phyloP scores from a whole-genome alignment of 768 basidiomycete species.

The Kwoniella sp. region DNA sequence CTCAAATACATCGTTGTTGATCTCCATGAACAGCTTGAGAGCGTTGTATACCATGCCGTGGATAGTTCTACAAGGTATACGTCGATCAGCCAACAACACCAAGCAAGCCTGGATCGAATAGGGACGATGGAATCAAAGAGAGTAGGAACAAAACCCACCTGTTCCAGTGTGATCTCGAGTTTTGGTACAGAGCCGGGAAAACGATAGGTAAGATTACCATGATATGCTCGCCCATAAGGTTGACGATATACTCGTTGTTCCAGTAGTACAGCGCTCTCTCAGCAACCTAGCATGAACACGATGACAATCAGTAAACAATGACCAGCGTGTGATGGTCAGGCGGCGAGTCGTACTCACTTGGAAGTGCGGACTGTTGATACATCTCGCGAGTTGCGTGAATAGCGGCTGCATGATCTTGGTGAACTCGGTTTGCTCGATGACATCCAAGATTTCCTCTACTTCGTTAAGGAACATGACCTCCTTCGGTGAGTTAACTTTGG shows the following conservation, averaged over 20 bases:
- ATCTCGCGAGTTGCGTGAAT: slow-evolving; percentile 91
- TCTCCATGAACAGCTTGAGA: slow-evolving; percentile 97
- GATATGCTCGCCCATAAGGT: slow-evolving; percentile 97
- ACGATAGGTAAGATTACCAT: slow-evolving; percentile 86
- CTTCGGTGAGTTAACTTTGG: slow-evolving; percentile 98
- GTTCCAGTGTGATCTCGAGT: slow-evolving; percentile 98
- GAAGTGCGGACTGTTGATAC: slow-evolving; percentile 99
- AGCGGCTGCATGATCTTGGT: slow-evolving; percentile 89
- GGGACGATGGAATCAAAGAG: slow-evolving; percentile 1
- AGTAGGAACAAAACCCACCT: slow-evolving; percentile 63
- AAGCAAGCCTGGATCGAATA: background rate
- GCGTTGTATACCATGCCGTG: slow-evolving; percentile 99
- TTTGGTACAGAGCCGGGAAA: slow-evolving; percentile 91
- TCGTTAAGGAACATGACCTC: slow-evolving; percentile 99
- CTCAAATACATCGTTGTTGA: slow-evolving; percentile 94
- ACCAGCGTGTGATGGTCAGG: background rate
- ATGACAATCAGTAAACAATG: background rate
- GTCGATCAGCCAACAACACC: background rate
- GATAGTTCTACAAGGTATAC: slow-evolving; percentile 70
- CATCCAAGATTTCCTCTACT: slow-evolving; percentile 97
- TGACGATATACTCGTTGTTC: slow-evolving; percentile 99
- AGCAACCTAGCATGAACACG: slow-evolving; percentile 63
- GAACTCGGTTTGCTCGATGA: slow-evolving; percentile 94
- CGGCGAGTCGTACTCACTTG: slow-evolving; percentile 60
- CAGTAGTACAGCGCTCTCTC: slow-evolving; percentile 95